Percentiles rank a stretch among this genome's conserved stretches.
Evolutionary conservation across 345 rosid genomes (phyloP).

Genomic region (Linum usitatissimum): DNA sequence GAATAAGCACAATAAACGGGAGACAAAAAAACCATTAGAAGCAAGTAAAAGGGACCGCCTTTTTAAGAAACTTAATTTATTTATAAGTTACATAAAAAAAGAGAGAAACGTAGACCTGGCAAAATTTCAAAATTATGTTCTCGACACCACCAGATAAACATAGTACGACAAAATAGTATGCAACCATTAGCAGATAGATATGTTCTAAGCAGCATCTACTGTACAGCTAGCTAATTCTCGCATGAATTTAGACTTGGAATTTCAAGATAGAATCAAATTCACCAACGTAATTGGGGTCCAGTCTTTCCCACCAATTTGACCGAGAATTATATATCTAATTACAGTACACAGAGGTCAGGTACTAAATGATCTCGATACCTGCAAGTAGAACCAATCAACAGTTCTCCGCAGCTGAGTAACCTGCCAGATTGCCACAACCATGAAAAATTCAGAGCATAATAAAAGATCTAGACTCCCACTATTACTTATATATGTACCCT

Average conservation of each 20-base stretch:
- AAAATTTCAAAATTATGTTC: no score
- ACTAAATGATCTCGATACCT: slow-evolving; percentile 33
- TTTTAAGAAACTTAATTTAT: not conserved
- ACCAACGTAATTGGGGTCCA: not conserved
- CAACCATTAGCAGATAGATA: no score
- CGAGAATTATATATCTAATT: not conserved
- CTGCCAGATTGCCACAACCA: slow-evolving; percentile 40
- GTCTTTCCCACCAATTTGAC: not conserved
- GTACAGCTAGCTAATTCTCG: not conserved
- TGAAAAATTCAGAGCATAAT: slow-evolving; percentile 5
- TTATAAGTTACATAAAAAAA: not conserved
- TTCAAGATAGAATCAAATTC: not conserved
- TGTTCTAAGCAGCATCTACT: not conserved
- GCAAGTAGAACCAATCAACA: slow-evolving; percentile 62
- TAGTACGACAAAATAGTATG: no score
- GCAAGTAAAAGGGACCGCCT: not conserved
- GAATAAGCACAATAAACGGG: no score
- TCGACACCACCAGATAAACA: no score
- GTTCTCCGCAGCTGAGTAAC: slow-evolving; percentile 70
- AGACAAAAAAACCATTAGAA: no score
- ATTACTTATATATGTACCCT: not conserved
- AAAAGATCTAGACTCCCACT: not conserved
- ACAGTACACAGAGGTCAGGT: not conserved
- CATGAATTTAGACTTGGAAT: not conserved
- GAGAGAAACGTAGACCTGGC: not conserved